Evolutionary conservation across 345 rosid species (phyloP).

Genomic region (Psidium friedrichsthalianum): DNA sequence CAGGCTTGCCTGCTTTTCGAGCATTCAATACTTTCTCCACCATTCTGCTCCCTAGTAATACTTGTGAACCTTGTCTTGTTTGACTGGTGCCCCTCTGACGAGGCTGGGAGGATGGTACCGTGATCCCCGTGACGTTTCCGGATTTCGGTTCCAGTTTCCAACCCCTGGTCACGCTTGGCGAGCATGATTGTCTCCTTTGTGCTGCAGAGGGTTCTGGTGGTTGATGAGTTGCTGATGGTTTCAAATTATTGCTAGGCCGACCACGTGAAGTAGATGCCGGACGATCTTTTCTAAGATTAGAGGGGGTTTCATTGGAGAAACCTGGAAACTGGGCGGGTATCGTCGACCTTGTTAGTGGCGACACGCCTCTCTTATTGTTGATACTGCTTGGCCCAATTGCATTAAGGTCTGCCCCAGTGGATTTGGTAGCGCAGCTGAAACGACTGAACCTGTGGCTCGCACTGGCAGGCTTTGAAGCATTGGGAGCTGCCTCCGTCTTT

Average conservation of each 20-base stretch:
- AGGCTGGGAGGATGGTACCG: neutral
- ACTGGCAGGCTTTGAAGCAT: neutral
- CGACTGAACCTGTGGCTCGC: neutral
- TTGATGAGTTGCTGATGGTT: neutral
- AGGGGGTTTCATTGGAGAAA: slow-evolving; percentile 23
- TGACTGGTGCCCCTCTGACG: neutral
- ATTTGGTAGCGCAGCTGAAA: neutral
- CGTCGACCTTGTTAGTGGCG: slow-evolving; percentile 21
- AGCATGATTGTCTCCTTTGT: slow-evolving; percentile 32
- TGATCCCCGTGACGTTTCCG: neutral
- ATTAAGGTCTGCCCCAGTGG: neutral
- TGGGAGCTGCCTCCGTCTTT: neutral
- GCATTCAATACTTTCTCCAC: slow-evolving; percentile 56
- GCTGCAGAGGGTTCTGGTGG: slow-evolving; percentile 5
- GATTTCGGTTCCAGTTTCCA: slow-evolving; percentile 12
- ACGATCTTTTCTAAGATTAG: slow-evolving; percentile 24
- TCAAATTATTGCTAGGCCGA: slow-evolving; percentile 10
- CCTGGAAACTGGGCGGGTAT: slow-evolving; percentile 16
- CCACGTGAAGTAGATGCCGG: slow-evolving; percentile 26
- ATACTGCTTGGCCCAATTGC: slow-evolving; percentile 1
- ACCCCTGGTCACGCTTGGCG: slow-evolving; percentile 30
- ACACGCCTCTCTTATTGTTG: slow-evolving; percentile 9
- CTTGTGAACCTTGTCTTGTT: slow-evolving; percentile 9
- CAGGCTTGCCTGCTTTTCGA: slow-evolving; percentile 14
- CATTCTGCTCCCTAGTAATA: slow-evolving; percentile 42